A percentile compares a stretch with the other conserved stretches of the same genome.
Conservation (phyloP, 768 basidiomycete species). For the Amanita polypyramis region DNA sequence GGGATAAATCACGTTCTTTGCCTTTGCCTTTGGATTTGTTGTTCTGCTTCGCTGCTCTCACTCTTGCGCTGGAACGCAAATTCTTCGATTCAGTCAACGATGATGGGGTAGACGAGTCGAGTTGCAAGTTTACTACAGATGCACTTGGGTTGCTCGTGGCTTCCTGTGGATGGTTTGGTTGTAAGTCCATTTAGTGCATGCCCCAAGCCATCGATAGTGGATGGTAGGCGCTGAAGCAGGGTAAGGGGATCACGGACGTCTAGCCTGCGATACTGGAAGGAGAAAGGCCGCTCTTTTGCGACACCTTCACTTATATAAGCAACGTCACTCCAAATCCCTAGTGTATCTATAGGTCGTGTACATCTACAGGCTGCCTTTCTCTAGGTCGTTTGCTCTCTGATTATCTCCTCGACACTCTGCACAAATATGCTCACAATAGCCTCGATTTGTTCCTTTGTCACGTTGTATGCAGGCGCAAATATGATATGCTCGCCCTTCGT, state of each 20-base stretch:
- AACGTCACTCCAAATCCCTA: slow-evolving; percentile 10
- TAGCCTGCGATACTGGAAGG: slow-evolving; percentile 22
- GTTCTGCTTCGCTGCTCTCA: slow-evolving; percentile 66
- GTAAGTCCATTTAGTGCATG: slow-evolving; percentile 89
- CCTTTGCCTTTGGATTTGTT: slow-evolving; percentile 45
- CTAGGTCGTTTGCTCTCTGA: slow-evolving; percentile 27
- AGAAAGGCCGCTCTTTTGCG: slow-evolving; percentile 22
- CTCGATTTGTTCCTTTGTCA: slow-evolving; percentile 59
- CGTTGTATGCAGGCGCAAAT: slow-evolving; percentile 73
- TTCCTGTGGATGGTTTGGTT: slow-evolving; percentile 61
- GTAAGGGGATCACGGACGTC: slow-evolving; percentile 19
- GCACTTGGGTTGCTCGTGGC: slow-evolving; percentile 60
- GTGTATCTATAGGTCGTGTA: not conserved
- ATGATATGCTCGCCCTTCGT: slow-evolving; percentile 62
- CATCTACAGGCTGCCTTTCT: slow-evolving; percentile 3
- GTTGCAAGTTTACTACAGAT: slow-evolving; percentile 33
- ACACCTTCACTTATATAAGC: slow-evolving; percentile 35
- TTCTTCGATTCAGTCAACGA: slow-evolving; percentile 42
- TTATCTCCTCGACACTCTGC: slow-evolving; percentile 54
- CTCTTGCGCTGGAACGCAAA: slow-evolving; percentile 67
- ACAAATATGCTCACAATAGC: slow-evolving; percentile 58
- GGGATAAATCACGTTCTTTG: slow-evolving; percentile 40
- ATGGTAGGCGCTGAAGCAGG: slow-evolving; percentile 25
- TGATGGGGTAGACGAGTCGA: slow-evolving; percentile 25
- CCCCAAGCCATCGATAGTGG: slow-evolving; percentile 76